A percentile compares a stretch with the other conserved stretches of the same genome.
Conservation (phyloP, 108 stramenopile genomes). For the Epipyxis sp. region DNA sequence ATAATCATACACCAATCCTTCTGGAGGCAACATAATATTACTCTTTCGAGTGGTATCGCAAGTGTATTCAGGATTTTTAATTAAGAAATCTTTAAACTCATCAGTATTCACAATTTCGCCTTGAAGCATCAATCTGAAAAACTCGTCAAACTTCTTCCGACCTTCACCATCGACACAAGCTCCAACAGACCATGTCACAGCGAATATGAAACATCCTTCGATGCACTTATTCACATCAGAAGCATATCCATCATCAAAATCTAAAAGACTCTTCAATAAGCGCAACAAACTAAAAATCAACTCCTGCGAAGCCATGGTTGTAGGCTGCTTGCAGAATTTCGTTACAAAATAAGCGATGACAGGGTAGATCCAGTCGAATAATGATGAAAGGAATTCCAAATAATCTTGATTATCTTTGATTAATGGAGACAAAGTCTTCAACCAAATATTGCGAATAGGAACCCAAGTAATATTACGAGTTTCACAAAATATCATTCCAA, state of each 20-base stretch:
- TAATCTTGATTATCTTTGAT: conserved; percentile 46
- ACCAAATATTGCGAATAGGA: conserved; percentile 58
- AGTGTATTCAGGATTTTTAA: conserved; percentile 54
- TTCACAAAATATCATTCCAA: conserved; percentile 66
- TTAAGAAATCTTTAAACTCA: conserved; percentile 50
- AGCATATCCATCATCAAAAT: conserved; percentile 47
- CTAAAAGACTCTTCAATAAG: conserved; percentile 39
- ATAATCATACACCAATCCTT: conserved; percentile 52
- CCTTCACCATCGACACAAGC: conserved; percentile 55
- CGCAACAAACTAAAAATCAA: conserved; percentile 13
- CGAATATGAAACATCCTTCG: conserved; percentile 52
- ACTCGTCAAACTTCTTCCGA: conserved; percentile 50
- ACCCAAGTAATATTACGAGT: conserved; percentile 60
- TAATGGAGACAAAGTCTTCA: conserved; percentile 39
- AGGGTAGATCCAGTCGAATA: conserved; percentile 60
- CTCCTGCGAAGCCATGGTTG: conserved; percentile 57
- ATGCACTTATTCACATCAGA: conserved; percentile 52
- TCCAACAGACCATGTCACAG: conserved; percentile 58
- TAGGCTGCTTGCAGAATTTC: conserved; percentile 48
- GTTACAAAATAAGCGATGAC: conserved; percentile 50
- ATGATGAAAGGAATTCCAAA: conserved; percentile 36
- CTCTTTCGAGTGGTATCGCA: background rate
- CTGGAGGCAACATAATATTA: conserved; percentile 37
- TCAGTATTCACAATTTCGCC: conserved; percentile 37
- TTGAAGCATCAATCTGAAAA: conserved; percentile 38